These are phyloP conservation scores for Hyphochytrium catenoides DNA, from an alignment of 352 stramenopile species.

Conservation along the genomic window DNA sequence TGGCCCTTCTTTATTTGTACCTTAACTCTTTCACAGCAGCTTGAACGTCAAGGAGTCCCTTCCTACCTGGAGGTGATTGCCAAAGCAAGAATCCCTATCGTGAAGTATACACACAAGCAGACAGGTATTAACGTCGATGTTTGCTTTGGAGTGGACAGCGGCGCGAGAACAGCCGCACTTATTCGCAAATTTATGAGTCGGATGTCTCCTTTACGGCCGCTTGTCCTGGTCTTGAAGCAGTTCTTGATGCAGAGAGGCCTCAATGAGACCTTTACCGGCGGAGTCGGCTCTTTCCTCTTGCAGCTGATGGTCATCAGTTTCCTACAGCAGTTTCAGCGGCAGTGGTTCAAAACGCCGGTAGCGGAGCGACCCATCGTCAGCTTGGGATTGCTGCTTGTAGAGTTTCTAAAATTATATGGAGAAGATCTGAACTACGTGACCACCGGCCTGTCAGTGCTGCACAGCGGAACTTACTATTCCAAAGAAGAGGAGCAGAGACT, in stretches of 20 bases:
- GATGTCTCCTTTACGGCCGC: conserved; percentile 67
- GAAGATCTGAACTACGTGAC: conserved; percentile 78
- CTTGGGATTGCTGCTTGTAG: conserved; percentile 69
- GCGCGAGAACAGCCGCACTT: conserved; percentile 53
- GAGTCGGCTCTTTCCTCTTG: conserved; percentile 75
- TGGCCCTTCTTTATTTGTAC: conserved; percentile 14
- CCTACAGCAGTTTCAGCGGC: conserved; percentile 61
- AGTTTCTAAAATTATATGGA: conserved; percentile 86
- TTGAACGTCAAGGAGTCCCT: conserved; percentile 36
- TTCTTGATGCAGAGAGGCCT: conserved; percentile 73
- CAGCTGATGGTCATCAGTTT: conserved; percentile 87
- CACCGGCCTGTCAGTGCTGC: conserved; percentile 68
- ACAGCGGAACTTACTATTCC: conserved; percentile 73
- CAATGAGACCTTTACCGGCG: conserved; percentile 83
- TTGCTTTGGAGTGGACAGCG: conserved; percentile 64
- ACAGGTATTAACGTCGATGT: conserved; percentile 73
- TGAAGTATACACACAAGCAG: conserved; percentile 78
- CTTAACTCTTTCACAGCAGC: conserved; percentile 21
- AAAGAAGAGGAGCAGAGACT: conserved; percentile 53
- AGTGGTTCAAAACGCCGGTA: conserved; percentile 17
- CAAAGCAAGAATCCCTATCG: conserved; percentile 78
- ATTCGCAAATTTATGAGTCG: conserved; percentile 71
- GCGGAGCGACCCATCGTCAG: conserved; percentile 54
- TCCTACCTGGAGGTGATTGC: conserved; percentile 82
- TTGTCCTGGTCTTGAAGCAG: conserved; percentile 85